These are phyloP conservation scores for Beauveria medogensis DNA, from an alignment of 2,329 filamentous ascomycete genomes.

Conservation along the genomic window DNA sequence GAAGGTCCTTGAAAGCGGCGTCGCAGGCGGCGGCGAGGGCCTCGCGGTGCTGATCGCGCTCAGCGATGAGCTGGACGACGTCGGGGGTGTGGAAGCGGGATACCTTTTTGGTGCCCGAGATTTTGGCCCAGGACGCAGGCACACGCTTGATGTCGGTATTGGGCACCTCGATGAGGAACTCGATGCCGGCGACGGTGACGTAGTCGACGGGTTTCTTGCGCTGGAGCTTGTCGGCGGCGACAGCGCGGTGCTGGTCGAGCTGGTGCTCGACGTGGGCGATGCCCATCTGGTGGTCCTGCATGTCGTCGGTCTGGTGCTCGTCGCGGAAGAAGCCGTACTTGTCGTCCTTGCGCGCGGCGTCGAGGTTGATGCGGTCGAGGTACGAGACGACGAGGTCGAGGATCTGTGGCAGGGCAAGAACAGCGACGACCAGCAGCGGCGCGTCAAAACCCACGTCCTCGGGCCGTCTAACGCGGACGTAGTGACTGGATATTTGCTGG, in stretches of 20 bases:
- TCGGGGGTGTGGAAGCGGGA: conserved; percentile 93
- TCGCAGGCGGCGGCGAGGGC: conserved; percentile 88
- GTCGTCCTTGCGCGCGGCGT: conserved; percentile 78
- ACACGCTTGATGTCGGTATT: conserved; percentile 78
- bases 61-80: conserved; percentile 71
- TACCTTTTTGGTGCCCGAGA: conserved; percentile 86
- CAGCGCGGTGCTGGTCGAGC: conserved; percentile 65
- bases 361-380: conserved; percentile 76
- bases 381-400: conserved; percentile 62
- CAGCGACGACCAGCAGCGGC: conserved; percentile 57
- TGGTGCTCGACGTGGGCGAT: conserved; percentile 91
- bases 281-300: conserved; percentile 79
- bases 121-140: conserved; percentile 89
- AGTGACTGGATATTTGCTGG: conserved; percentile 73
- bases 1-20: conserved; percentile 63
- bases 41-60: conserved; percentile 92
- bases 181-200: conserved; percentile 78
- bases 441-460: conserved; percentile 67
- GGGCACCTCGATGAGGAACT: conserved; percentile 87
- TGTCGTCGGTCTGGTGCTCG: conserved; percentile 77
- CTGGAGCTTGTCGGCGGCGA: conserved; percentile 63
- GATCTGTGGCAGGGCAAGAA: conserved; percentile 70
- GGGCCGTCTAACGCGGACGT: conserved; percentile 55
- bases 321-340: conserved; percentile 93
- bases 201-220: conserved; percentile 62